A percentile compares a stretch with the other conserved stretches of the same genome.
Evolutionary conservation across 1,139 yeast species (phyloP).

Genomic region (Suzukiozyma palmioleophila): DNA sequence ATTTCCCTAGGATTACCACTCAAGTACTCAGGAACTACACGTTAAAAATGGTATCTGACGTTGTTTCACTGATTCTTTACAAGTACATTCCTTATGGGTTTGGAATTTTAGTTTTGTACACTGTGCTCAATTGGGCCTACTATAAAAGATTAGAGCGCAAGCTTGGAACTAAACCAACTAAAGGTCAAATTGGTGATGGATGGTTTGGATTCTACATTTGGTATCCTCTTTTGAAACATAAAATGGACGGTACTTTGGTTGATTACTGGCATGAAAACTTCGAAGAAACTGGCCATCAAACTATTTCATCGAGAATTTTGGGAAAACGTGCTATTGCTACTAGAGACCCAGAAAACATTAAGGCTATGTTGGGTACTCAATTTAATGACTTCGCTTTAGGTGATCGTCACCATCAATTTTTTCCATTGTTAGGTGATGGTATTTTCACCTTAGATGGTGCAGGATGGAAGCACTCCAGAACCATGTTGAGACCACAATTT

Average conservation of each 20-base stretch:
- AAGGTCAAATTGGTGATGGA: conserved; percentile 12
- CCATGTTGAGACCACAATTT: conserved; percentile 58
- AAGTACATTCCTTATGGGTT: conserved; percentile 12
- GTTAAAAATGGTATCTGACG: no score
- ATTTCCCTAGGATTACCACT: no score
- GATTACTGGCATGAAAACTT: conserved; percentile 17
- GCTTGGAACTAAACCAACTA: conserved; percentile 17
- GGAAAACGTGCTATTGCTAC: conserved; percentile 20
- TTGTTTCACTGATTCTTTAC: conserved; percentile 6
- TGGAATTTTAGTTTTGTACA: conserved; percentile 7
- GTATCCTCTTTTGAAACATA: conserved; percentile 1
- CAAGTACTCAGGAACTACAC: no score
- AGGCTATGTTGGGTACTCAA: conserved; percentile 39
- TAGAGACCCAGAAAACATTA: conserved; percentile 36
- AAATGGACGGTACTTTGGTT: conserved; percentile 19
- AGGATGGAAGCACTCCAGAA: conserved; percentile 57
- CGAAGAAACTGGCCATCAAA: conserved; percentile 8
- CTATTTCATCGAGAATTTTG: conserved; percentile 13
- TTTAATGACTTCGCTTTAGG: conserved; percentile 53
- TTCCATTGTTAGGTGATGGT: conserved; percentile 51
- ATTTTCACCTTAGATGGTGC: conserved; percentile 53
- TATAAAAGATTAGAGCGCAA: conserved; percentile 10
- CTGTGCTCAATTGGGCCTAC: conserved; percentile 4
- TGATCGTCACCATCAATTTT: conserved; percentile 37
- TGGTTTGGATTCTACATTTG: conserved; percentile 20